These are phyloP conservation scores for Phlebopus sp. DNA, from an alignment of 1,284 basidiomycete species.

Conservation along the genomic window DNA sequence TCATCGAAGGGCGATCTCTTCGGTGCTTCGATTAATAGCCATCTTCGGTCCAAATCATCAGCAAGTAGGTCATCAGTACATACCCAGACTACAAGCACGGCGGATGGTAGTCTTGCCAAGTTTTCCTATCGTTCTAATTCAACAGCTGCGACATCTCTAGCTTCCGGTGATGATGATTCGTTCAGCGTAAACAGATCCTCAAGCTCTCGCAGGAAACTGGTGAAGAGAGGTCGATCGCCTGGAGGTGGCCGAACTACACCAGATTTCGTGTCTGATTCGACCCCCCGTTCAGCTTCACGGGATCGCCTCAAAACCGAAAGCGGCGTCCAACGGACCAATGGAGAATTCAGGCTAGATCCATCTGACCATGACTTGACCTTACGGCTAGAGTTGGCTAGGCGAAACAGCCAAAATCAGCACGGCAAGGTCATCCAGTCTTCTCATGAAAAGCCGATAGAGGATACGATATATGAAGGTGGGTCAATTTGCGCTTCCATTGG, in stretches of 20 bases:
- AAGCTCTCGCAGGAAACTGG: conserved; percentile 50
- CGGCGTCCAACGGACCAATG: conserved; percentile 45
- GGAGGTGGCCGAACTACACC: conserved; percentile 39
- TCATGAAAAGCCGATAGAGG: conserved; percentile 50
- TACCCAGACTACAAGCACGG: conserved; percentile 62
- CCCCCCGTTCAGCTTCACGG: conserved; percentile 42
- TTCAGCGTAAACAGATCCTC: conserved; percentile 46
- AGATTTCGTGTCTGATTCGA: conserved; percentile 32
- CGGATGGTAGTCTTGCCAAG: conserved; percentile 60
- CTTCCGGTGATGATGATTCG: conserved; percentile 58
- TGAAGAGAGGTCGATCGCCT: conserved; percentile 57
- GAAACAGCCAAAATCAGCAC: conserved; percentile 76
- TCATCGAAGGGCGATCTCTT: conserved; percentile 68
- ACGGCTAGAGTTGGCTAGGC: conserved; percentile 73
- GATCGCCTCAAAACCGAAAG: conserved; percentile 40
- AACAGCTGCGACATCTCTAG: conserved; percentile 57
- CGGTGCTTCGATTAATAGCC: conserved; percentile 61
- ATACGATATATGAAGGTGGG: conserved; percentile 74
- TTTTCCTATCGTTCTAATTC: conserved; percentile 70
- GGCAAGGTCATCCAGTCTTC: conserved; percentile 40
- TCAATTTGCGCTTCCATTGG: conserved; percentile 5
- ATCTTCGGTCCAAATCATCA: conserved; percentile 57
- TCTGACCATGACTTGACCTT: conserved; percentile 73
- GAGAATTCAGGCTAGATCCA: conserved; percentile 42
- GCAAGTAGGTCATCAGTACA: conserved; percentile 67